phyloP scores from a whole-genome alignment of 2,329 filamentous ascomycete species.

The Leptographium lundbergii region DNA sequence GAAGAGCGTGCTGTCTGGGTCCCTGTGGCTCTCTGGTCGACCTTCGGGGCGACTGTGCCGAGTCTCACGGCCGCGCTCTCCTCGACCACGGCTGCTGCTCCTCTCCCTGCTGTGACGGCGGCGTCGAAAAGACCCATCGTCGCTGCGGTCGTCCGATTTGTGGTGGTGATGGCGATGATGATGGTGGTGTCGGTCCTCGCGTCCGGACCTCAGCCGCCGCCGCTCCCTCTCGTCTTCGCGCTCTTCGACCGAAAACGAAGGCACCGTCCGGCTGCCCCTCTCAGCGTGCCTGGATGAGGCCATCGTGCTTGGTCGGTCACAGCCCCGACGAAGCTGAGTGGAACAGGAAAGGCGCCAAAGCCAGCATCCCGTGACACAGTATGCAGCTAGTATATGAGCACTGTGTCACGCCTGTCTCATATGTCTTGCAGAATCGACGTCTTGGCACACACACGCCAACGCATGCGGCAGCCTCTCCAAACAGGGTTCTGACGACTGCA shows the following conservation, averaged over 20 bases:
- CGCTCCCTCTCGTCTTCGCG: neutral
- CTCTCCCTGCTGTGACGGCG: neutral
- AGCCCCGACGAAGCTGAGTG: neutral
- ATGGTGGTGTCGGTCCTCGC: neutral
- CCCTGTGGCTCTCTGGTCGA: neutral
- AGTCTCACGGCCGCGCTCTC: neutral
- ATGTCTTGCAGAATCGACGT: neutral
- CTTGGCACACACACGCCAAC: neutral
- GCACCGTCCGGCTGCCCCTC: slow-evolving; percentile 15
- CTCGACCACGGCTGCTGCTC: neutral
- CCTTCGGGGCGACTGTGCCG: neutral
- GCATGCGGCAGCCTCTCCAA: neutral
- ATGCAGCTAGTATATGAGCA: neutral
- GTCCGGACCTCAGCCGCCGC: neutral
- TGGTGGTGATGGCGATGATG: slow-evolving; percentile 1
- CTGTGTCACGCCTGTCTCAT: neutral
- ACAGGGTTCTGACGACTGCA: too few species aligned
- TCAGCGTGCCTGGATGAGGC: slow-evolving; percentile 4
- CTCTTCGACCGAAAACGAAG: slow-evolving; percentile 4
- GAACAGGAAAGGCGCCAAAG: neutral
- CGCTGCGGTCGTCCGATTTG: neutral
- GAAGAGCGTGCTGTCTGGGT: slow-evolving; percentile 26
- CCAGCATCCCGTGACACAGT: neutral
- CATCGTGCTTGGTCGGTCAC: neutral
- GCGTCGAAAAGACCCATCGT: neutral